Evolutionary conservation across 202 grass and related monocot species (phyloP).

Genomic region (Alloteropsis angusta): DNA sequence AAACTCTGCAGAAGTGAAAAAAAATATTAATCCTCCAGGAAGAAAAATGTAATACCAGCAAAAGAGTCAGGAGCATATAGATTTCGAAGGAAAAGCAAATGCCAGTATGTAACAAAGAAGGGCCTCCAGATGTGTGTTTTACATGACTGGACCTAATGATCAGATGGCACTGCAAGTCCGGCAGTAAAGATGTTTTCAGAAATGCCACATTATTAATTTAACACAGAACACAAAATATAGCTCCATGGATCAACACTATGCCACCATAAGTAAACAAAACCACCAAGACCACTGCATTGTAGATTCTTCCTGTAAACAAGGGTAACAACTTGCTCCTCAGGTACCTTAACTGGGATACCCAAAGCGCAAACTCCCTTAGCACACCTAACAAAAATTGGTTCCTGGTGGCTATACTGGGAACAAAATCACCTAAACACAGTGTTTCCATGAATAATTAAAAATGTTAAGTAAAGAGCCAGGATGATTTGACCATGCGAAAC

Average conservation of each 20-base stretch:
- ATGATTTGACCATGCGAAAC: background rate
- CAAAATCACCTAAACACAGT: background rate
- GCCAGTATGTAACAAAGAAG: background rate
- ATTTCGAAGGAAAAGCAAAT: background rate
- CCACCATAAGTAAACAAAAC: background rate
- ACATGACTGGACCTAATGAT: slow-evolving; percentile 2
- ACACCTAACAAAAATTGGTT: background rate
- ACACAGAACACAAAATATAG: background rate
- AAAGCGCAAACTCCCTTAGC: slow-evolving; percentile 3
- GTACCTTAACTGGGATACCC: background rate
- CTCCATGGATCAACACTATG: background rate
- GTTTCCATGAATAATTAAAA: background rate
- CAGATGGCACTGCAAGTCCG: background rate
- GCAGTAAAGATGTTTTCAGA: background rate
- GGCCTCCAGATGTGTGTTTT: background rate
- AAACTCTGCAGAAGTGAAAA: slow-evolving; percentile 51
- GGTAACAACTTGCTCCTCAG: background rate
- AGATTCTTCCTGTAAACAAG: background rate
- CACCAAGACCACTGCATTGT: background rate
- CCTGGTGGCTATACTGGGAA: background rate
- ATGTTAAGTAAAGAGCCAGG: background rate
- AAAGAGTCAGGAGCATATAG: background rate
- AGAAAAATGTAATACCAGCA: background rate
- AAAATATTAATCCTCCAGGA: background rate
- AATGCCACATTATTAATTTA: background rate